A percentile compares a stretch with the other conserved stretches of the same genome.
Evolutionary conservation across 169 alveolate genomes (phyloP).

Genomic region (Plasmodium cynomolgi): DNA sequence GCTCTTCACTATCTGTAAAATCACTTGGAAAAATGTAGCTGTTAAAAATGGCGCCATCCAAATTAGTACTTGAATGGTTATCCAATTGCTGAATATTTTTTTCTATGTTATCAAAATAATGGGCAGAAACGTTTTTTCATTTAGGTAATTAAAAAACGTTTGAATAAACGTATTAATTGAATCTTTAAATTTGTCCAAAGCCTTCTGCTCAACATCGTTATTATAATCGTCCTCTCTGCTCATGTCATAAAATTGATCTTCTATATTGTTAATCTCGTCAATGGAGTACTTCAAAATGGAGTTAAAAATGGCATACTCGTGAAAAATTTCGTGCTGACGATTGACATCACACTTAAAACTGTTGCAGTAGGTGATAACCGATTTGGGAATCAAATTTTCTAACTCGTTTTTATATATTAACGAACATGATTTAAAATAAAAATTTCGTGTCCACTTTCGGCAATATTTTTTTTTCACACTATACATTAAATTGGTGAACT

Average conservation of each 20-base stretch:
- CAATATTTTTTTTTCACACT: conserved; percentile 52
- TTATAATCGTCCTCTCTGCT: conserved; percentile 11
- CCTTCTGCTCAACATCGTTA: background rate
- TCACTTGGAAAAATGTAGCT: conserved; percentile 35
- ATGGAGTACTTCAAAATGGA: conserved; percentile 19
- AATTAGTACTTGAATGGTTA: conserved; percentile 14
- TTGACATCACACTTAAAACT: conserved; percentile 33
- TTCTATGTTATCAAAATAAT: conserved; percentile 34
- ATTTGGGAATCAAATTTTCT: conserved; percentile 50
- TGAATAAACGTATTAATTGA: conserved; percentile 38
- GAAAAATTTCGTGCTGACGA: conserved; percentile 16
- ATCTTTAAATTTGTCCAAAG: conserved; percentile 22
- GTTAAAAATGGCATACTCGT: conserved; percentile 54
- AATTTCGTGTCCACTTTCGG: conserved; percentile 65
- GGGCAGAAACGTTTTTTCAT: conserved; percentile 15
- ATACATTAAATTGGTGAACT: conserved; percentile 65
- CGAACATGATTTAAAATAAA: conserved; percentile 62
- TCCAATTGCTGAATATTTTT: conserved; percentile 13
- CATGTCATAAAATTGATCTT: conserved; percentile 33
- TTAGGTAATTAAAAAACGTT: conserved; percentile 26
- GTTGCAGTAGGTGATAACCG: conserved; percentile 63
- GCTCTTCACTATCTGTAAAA: conserved; percentile 10
- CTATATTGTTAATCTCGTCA: conserved; percentile 49
- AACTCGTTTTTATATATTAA: conserved; percentile 61
- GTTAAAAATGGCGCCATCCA: conserved; percentile 31